These are phyloP conservation scores for Irpex sp. DNA, from an alignment of 1,284 basidiomycete species.

Conservation along the genomic window DNA sequence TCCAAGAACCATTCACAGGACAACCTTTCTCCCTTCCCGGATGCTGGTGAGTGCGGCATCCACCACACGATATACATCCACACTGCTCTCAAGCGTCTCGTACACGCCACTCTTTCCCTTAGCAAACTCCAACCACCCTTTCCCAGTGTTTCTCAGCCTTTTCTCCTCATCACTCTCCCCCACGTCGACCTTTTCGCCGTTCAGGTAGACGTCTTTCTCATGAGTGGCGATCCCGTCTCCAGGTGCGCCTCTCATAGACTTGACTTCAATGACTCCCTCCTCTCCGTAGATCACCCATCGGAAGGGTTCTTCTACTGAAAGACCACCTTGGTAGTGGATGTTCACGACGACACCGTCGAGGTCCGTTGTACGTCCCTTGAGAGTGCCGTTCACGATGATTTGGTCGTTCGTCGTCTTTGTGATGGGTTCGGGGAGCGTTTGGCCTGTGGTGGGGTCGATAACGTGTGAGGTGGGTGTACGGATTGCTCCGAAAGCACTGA, in stretches of 20 bases:
- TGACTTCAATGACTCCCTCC: constrained; percentile 29
- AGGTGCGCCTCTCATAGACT: constrained; percentile 24
- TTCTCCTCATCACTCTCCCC: constrained; percentile 11
- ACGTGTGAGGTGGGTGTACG: constrained; percentile 26
- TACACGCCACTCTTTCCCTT: constrained; percentile 34
- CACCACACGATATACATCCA: constrained; percentile 25
- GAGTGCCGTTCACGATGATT: constrained; percentile 24
- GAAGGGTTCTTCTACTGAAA: constrained; percentile 17
- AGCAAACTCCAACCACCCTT: constrained; percentile 31
- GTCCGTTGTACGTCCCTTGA: constrained; percentile 28
- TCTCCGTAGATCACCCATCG: constrained; percentile 37
- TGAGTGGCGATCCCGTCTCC: constrained; percentile 19
- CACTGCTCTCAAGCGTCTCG: constrained; percentile 33
- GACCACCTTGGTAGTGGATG: constrained; percentile 1
- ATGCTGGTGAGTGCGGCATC: constrained; percentile 30
- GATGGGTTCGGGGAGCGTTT: constrained; percentile 23
- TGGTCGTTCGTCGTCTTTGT: constrained; percentile 24
- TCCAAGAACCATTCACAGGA: not conserved
- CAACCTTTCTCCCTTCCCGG: constrained; percentile 19
- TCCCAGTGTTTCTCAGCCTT: constrained; percentile 10
- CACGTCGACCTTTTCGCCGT: constrained; percentile 27
- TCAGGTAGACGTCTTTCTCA: constrained; percentile 23
- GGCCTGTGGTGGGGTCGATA: constrained; percentile 19
- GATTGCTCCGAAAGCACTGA: constrained; percentile 24
- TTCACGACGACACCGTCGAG: constrained; percentile 25